Evolutionary conservation across 805 yeast species (phyloP).

Genomic region (Starmerella bombicola): DNA sequence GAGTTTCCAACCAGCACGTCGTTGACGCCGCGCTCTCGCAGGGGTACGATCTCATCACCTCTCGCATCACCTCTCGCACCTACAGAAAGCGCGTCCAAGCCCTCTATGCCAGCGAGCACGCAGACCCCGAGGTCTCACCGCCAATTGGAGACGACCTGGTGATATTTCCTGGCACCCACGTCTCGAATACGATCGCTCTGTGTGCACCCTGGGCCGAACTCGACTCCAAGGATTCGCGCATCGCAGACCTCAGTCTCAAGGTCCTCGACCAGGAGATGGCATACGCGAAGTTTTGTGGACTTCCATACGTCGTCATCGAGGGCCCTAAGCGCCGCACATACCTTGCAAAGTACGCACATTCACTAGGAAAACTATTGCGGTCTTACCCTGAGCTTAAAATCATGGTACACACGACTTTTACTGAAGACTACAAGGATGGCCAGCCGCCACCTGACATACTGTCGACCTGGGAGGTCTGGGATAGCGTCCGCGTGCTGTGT

Average conservation of each 20-base stretch:
- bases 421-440: constrained; percentile 34
- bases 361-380: constrained; percentile 29
- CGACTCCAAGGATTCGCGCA: constrained; percentile 39
- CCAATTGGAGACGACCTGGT: constrained; percentile 36
- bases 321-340: constrained; percentile 51
- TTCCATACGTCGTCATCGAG: constrained; percentile 43
- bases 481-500: constrained; percentile 45
- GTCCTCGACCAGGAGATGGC: constrained; percentile 47
- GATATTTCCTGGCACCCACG: constrained; percentile 34
- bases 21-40: constrained; percentile 27
- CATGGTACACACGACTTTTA: constrained; percentile 26
- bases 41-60: constrained; percentile 43
- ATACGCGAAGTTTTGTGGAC: constrained; percentile 48
- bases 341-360: constrained; percentile 39
- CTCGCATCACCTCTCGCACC: constrained; percentile 42
- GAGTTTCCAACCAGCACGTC: constrained; percentile 22
- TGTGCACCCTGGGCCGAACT: constrained; percentile 60
- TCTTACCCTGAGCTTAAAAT: constrained; percentile 24
- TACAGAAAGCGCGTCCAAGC: constrained; percentile 25
- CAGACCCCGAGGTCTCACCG: constrained; percentile 6
- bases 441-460: constrained; percentile 32
- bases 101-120: constrained; percentile 12
- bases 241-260: constrained; percentile 44
- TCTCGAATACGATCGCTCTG: constrained; percentile 39
- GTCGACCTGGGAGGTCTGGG: constrained; percentile 68